Base-by-base conservation (phyloP, 2,329 filamentous ascomycete species). In the Pseudocercospora ulei region DNA sequence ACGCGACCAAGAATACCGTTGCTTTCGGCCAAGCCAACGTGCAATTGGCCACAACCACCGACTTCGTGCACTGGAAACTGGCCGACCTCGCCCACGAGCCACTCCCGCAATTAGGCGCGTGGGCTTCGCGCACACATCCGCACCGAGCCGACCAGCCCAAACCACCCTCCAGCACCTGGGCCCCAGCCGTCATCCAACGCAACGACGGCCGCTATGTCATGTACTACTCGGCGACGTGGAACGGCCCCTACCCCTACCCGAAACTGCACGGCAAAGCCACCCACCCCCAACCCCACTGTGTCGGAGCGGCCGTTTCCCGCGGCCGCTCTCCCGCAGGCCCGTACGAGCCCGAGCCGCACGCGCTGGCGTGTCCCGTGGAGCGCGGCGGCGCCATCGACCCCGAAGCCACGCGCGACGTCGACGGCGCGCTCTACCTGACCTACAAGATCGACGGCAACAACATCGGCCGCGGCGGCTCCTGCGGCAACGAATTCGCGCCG, bases 391-490 rank as follows among this genome's bases (percentile, higher is more conserved):
- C 56, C 23, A 62, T 61, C 35, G 59, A 62, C 31, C 46, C 59
- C 1, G 47, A 54, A 4, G 50, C 47, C 14, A 56, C 58, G 43
- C 39, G 41, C 7, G 57, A 61, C 25, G 27, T 41, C 3, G 49
- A 56, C 34, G 49, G 42, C 17, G 49, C 47, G 1, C 42, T 59
- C n/a, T 62, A 53, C 41, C 26, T 60, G 2, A 43, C 50, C 13
- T 62, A 53, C 41, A 62, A 62, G 41, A 41, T 61, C 30, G 58
- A 62, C 43, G 59, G 59, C 24, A 61, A 62, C 48, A 58, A 57
- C 46, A 46, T 56, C 29, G 41, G 48, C 7, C 14, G n/a, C 5
- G 46, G 46, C 23, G 51, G 55, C 8, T 23, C 33, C n/a, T 60
- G 58, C 42, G 52, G 53, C 30, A 62, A 61, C 43, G 56, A 43